Conservation (phyloP, 768 basidiomycete genomes). For the Mycena sanguinolenta region DNA sequence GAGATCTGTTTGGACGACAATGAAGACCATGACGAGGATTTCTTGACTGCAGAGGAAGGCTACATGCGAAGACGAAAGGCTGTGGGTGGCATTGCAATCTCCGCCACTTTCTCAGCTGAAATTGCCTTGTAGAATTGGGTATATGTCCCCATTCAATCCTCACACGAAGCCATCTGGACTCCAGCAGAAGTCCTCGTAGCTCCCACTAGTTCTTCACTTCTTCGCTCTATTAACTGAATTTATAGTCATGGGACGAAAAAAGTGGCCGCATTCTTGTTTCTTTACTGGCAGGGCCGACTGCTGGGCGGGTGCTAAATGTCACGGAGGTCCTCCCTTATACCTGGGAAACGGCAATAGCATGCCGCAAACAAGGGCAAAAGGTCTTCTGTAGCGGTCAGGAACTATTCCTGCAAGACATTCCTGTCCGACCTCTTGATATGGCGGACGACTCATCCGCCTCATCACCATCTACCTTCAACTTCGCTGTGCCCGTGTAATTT, state of each 20-base stretch:
- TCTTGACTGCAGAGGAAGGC: slow-evolving; percentile 9
- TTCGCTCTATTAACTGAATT: not conserved
- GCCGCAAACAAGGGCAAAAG: slow-evolving; percentile 8
- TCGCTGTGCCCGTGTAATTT: not conserved
- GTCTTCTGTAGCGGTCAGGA: slow-evolving; percentile 8
- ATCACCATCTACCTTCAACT: slow-evolving; percentile 1
- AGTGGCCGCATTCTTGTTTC: slow-evolving; percentile 13
- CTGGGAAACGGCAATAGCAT: slow-evolving; percentile 21
- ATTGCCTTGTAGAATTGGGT: slow-evolving; percentile 10
- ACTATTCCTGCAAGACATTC: slow-evolving; percentile 6
- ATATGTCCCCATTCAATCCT: slow-evolving; percentile 14
- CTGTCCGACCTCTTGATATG: not conserved
- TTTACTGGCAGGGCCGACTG: slow-evolving; percentile 9
- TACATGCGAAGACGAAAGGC: slow-evolving; percentile 7
- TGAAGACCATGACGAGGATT: not conserved
- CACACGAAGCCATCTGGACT: slow-evolving; percentile 15
- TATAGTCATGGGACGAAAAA: slow-evolving; percentile 5
- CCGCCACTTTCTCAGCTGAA: not conserved
- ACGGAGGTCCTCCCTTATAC: slow-evolving; percentile 20
- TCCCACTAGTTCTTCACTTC: not conserved
- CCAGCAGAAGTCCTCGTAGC: slow-evolving; percentile 25
- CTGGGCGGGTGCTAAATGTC: not conserved
- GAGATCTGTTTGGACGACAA: slow-evolving; percentile 17
- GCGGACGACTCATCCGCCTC: not conserved
- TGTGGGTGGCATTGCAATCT: slow-evolving; percentile 2